A percentile compares a stretch with the other conserved stretches of the same genome.
Evolutionary conservation across 192 early-diverging fungal genomes (phyloP).

Genomic region (Coemansia sp.): DNA sequence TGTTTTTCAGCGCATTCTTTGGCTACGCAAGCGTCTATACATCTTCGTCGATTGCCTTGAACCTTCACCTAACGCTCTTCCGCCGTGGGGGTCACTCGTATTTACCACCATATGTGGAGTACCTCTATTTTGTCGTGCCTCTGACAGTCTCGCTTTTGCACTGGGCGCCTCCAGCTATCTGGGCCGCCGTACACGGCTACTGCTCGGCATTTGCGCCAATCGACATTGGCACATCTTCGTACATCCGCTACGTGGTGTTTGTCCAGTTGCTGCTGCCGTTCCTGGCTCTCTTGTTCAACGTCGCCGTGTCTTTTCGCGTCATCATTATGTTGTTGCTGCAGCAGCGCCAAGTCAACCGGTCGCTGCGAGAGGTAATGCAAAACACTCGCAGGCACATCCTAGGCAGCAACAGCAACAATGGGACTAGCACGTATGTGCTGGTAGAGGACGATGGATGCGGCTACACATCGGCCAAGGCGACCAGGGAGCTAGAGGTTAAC

Average conservation of each 20-base stretch:
- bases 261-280: conserved; percentile 14
- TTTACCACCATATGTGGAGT: conserved; percentile 31
- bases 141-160: conserved; percentile 13
- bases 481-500: conserved; percentile 14
- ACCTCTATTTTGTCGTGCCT: conserved; percentile 33
- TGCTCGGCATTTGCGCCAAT: conserved; percentile 21
- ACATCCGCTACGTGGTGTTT: conserved; percentile 20
- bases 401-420: not conserved
- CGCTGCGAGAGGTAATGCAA: conserved; percentile 9
- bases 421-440: not conserved
- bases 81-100: conserved; percentile 4
- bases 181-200: conserved; percentile 14
- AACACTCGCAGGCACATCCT: conserved; percentile 1
- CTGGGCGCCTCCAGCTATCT: conserved; percentile 11
- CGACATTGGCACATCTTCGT: conserved; percentile 6
- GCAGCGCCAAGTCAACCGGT: conserved; percentile 22
- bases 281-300: conserved; percentile 31
- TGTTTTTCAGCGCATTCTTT: conserved; percentile 21
- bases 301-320: conserved; percentile 12
- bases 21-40: conserved; percentile 24
- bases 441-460: not conserved
- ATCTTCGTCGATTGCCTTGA: conserved; percentile 40
- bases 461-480: conserved; percentile 6
- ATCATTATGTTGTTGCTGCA: conserved; percentile 23
- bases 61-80: conserved; percentile 35